Percentiles rank a stretch among this genome's conserved stretches.
phyloP scores from a whole-genome alignment of 2,329 filamentous ascomycete species.

The Epichloe elymi region DNA sequence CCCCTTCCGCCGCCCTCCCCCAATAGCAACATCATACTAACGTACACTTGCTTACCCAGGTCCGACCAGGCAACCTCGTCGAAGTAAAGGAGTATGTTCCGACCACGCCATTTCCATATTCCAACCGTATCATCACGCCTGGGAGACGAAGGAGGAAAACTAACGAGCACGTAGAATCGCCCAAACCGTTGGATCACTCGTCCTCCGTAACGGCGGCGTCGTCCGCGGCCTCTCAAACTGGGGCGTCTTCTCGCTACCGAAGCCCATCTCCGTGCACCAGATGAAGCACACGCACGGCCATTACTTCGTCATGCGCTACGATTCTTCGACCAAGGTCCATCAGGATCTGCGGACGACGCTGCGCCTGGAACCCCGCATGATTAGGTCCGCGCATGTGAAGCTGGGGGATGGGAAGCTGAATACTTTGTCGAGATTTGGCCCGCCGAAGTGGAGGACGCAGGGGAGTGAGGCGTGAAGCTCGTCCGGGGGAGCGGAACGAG shows the following conservation, averaged over 20 bases:
- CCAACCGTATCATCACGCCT: too few relatives aligned
- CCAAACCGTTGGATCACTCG: conserved; percentile 65
- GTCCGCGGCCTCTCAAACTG: conserved; percentile 90
- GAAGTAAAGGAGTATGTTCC: conserved; percentile 85
- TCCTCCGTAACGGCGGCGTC: conserved; percentile 76
- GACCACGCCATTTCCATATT: conserved; percentile 2
- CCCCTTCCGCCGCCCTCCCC: background rate
- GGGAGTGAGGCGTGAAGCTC: conserved; percentile 17
- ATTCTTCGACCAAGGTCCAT: conserved; percentile 62
- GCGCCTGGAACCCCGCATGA: conserved; percentile 77
- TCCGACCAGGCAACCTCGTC: conserved; percentile 75
- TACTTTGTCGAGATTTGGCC: conserved; percentile 36
- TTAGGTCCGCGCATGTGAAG: conserved; percentile 77
- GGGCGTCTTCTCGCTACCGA: conserved; percentile 82
- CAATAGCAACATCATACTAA: conserved; percentile 6
- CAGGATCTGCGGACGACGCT: conserved; percentile 62
- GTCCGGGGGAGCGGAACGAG: background rate
- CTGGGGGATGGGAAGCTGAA: conserved; percentile 53
- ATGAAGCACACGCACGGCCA: conserved; percentile 73
- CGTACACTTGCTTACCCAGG: conserved; percentile 36
- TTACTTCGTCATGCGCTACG: conserved; percentile 98
- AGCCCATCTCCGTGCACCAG: conserved; percentile 67
- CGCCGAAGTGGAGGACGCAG: conserved; percentile 34
- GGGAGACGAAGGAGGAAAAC: background rate
- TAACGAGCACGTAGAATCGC: conserved; percentile 54